Evolutionary conservation across 1,284 basidiomycete species (phyloP), one percentile per base, ranked within the genome.

Genomic region (Austroboletus niveus): DNA sequence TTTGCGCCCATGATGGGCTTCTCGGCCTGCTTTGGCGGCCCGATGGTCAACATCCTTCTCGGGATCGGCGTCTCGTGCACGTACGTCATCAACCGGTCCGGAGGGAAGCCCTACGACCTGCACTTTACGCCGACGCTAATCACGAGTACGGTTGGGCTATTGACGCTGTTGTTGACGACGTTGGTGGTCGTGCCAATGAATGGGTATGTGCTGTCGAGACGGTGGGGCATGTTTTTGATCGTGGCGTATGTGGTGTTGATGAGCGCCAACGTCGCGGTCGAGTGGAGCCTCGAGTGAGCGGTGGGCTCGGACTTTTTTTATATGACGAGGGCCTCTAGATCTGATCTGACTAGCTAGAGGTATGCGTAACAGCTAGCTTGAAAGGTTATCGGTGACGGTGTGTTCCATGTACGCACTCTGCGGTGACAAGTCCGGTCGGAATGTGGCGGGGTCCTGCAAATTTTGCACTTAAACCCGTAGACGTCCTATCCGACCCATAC

Each of bases 31-130:
- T 95, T 95, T 62, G 93, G 92, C 46, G 89, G 92, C 2, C 94
- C 94, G 0, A 94, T 99, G 93, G 85, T 98, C 60, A 99, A 98
- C 72, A 92, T 99, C 59, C 82, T 98, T 5, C 84, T 99, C 47
- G 93, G 93, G 12, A 79, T 94, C 53, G 91, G 93, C 40, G 77
- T 92, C 51, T 87, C 89, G 0, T 88, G 92, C 15, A 79, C 84
- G 20, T 87, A 87, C 65, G 79, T 92, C 60, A 87, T 84, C 53
- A 71, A 78, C 41, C 74, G 84, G 48, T 81, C 79, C 12, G 71
- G 74, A 0, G 57, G 82, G 1, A 9, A 9, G 40, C 81, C 87
- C 2, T 89, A 90, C 64, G 65, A 75, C 17, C 79, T 98, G 34
- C 75, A 88, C 48, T 91, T 96, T 67, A 87, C 87, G 15, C 83